Conservation (phyloP, 805 yeast genomes). For the Candida fluviatilis region DNA sequence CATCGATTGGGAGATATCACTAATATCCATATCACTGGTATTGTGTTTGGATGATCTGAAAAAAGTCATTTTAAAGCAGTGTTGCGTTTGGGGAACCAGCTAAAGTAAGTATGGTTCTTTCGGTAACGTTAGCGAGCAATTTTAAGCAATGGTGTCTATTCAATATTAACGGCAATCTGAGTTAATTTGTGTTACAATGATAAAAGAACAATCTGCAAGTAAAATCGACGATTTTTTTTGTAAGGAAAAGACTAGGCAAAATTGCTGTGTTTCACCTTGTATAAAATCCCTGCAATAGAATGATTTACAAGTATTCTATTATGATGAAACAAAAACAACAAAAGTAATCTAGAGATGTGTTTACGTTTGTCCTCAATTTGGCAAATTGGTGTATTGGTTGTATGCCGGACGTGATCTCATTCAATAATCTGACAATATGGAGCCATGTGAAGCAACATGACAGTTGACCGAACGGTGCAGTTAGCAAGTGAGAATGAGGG, state of each 20-base stretch:
- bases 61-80: slow-evolving; percentile 11
- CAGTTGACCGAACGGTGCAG: too few relatives aligned
- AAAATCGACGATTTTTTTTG: too few relatives aligned
- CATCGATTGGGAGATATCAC: slow-evolving; percentile 38
- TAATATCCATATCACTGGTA: slow-evolving; percentile 17
- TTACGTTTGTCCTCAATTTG: slow-evolving; percentile 1
- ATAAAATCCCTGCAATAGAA: neutral
- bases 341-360: neutral
- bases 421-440: too few relatives aligned
- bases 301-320: neutral
- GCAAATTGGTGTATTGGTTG: neutral
- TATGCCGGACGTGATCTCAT: too few relatives aligned
- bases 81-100: neutral
- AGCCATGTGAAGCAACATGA: too few relatives aligned
- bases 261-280: neutral
- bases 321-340: neutral
- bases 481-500: too few relatives aligned
- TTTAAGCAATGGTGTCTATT: too few relatives aligned
- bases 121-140: too few relatives aligned
- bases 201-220: neutral
- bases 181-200: neutral
- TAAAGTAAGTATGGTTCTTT: too few relatives aligned
- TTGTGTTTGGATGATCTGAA: slow-evolving; percentile 16
- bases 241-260: too few relatives aligned
- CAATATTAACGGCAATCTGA: too few relatives aligned